Percentiles rank a stretch among this genome's conserved stretches.
These are phyloP conservation scores for Triticum aestivum DNA, from an alignment of 176 grass and related monocot genomes.

Conservation along the genomic window IWGSC_CS_RefSeq_v2.1 NC_057799.1:13989920-13990419, in stretches of 20 bases:
- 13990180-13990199: slow-evolving; percentile 70
- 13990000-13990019: slow-evolving; percentile 36
- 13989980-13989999: background rate
- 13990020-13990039: background rate
- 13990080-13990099: slow-evolving; percentile 55
- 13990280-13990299: slow-evolving; percentile 53
- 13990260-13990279: slow-evolving; percentile 41
- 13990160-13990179: slow-evolving; percentile 89
- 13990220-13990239: slow-evolving; percentile 83
- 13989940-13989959: background rate
- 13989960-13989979: background rate
- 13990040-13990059: background rate
- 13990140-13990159: slow-evolving; percentile 80
- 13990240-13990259: slow-evolving; percentile 64
- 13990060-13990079: background rate
- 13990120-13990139: slow-evolving; percentile 92
- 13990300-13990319: slow-evolving; percentile 67
- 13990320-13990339: slow-evolving; percentile 93
- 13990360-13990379: slow-evolving; percentile 27
- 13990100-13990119: slow-evolving; percentile 85
- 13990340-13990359: slow-evolving; percentile 98
- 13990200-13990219: slow-evolving; percentile 91
- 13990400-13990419: too few relatives aligned
- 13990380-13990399: background rate
- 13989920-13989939: background rate